phyloP scores from a whole-genome alignment of 176 grass and related monocot genomes.

The Zizania latifolia region DNA sequence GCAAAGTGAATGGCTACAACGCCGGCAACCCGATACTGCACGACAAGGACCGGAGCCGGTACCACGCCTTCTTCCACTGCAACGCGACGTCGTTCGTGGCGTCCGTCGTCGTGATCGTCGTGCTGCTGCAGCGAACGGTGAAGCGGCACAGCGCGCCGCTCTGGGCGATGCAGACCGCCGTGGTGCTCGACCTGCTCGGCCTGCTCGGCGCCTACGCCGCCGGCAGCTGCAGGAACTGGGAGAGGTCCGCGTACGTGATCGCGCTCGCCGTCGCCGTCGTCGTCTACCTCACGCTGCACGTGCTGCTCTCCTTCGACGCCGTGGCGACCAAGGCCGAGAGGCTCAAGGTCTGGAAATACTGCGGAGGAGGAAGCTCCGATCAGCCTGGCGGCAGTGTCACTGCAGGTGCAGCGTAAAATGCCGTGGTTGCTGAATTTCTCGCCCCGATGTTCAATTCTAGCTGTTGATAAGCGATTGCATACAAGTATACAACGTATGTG shows the following conservation, averaged over 20 bases:
- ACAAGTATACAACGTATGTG: neutral
- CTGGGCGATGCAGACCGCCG: conserved; percentile 23
- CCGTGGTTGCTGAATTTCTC: neutral
- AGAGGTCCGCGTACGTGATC: conserved; percentile 19
- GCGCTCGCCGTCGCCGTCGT: conserved; percentile 19
- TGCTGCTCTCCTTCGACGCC: neutral
- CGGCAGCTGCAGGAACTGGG: conserved; percentile 9
- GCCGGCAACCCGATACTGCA: conserved; percentile 13
- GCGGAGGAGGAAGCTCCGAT: neutral
- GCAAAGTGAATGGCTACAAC: neutral
- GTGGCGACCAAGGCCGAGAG: neutral
- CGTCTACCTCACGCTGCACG: conserved; percentile 16
- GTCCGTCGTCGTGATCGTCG: conserved; percentile 22
- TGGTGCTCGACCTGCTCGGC: conserved; percentile 30
- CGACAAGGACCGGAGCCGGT: neutral
- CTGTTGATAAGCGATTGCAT: neutral
- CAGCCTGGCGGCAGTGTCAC: too few species aligned
- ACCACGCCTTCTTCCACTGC: conserved; percentile 35
- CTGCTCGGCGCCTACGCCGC: conserved; percentile 33
- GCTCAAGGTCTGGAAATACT: neutral
- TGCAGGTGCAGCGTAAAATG: neutral
- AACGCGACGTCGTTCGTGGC: conserved; percentile 29
- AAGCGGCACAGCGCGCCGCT: neutral
- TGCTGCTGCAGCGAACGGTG: conserved; percentile 18
- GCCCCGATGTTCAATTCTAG: too few species aligned